Evolutionary conservation across 2,329 filamentous ascomycete species (phyloP).

Genomic region (Aspergillus clavatus): DNA sequence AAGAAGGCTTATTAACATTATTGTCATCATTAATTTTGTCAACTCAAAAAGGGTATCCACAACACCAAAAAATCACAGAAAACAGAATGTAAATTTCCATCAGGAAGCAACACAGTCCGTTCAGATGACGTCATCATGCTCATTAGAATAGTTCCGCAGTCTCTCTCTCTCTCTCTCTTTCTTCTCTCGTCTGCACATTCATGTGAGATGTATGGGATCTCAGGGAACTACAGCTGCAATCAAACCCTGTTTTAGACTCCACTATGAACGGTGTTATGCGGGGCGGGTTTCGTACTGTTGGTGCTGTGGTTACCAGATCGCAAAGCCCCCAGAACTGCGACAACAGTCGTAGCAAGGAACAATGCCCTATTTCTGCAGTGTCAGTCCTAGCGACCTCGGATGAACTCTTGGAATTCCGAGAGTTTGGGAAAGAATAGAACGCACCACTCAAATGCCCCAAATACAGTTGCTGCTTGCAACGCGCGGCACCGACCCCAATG

Average conservation of each 20-base stretch:
- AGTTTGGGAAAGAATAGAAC: slow-evolving; percentile 11
- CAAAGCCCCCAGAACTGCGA: slow-evolving; percentile 47
- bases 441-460: slow-evolving; percentile 47
- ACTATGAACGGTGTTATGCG: slow-evolving; percentile 19
- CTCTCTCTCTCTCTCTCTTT: neutral
- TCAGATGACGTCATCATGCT: neutral
- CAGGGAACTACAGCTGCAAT: neutral
- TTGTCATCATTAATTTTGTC: no score
- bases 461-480: slow-evolving; percentile 50
- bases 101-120: no score
- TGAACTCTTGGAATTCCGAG: neutral
- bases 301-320: slow-evolving; percentile 31
- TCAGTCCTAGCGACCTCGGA: slow-evolving; percentile 8
- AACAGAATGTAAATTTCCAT: no score
- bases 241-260: slow-evolving; percentile 6
- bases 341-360: slow-evolving; percentile 49
- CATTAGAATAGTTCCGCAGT: neutral
- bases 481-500: slow-evolving; percentile 54
- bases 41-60: no score
- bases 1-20: no score
- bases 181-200: neutral
- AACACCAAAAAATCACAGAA: no score
- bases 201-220: neutral
- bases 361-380: slow-evolving; percentile 22
- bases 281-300: slow-evolving; percentile 18